Conservation (phyloP, 345 rosid species). For the Salix purpurea region DNA sequence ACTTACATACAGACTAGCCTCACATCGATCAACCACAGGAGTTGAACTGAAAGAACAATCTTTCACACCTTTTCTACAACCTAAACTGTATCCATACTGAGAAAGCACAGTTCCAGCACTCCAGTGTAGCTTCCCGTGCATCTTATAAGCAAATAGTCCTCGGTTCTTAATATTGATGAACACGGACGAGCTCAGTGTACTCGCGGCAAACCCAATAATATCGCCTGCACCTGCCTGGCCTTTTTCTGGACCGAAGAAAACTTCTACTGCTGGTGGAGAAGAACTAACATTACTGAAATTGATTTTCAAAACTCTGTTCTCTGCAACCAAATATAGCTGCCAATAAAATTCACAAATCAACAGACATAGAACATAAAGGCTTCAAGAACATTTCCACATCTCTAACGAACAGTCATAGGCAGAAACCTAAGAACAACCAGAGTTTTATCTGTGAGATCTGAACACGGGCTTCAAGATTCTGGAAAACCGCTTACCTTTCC, state of each 20-base stretch:
- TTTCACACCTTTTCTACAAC: conserved; percentile 49
- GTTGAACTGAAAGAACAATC: conserved; percentile 63
- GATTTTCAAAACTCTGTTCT: conserved; percentile 57
- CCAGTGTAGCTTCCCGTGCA: conserved; percentile 53
- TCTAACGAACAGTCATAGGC: not conserved
- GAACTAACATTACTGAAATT: conserved; percentile 34
- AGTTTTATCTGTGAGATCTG: not conserved
- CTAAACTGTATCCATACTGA: conserved; percentile 59
- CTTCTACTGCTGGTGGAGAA: conserved; percentile 40
- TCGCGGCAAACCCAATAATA: conserved; percentile 60
- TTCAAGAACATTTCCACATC: too few relatives aligned
- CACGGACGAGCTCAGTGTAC: conserved; percentile 53
- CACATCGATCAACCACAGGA: conserved; percentile 71
- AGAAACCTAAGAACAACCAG: not conserved
- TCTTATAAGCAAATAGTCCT: conserved; percentile 57
- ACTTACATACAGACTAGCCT: conserved; percentile 69
- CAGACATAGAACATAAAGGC: not conserved
- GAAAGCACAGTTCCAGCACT: conserved; percentile 61
- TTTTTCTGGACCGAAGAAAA: conserved; percentile 57
- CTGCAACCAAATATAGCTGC: conserved; percentile 77
- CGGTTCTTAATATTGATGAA: conserved; percentile 51
- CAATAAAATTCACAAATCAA: conserved; percentile 17
- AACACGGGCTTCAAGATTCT: not conserved
- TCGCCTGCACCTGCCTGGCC: conserved; percentile 35
- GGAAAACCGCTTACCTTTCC: conserved; percentile 46